These are phyloP conservation scores for Dryadomyces quercus-mongolicae DNA, from an alignment of 2,329 filamentous ascomycete genomes.

Conservation along the genomic window DNA sequence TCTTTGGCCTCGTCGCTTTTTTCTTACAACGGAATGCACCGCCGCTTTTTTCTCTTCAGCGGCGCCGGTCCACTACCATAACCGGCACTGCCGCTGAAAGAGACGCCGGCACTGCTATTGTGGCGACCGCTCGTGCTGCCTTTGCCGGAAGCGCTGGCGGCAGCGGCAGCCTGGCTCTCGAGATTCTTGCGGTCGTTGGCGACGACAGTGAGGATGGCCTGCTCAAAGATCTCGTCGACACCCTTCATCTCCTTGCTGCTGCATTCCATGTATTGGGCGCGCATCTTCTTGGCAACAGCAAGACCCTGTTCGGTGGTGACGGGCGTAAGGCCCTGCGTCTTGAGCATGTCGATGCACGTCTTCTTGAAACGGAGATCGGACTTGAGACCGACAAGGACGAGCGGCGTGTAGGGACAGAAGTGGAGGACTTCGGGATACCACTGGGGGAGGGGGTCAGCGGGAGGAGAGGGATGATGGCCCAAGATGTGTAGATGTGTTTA, in stretches of 20 bases:
- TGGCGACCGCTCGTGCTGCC: conserved; percentile 14
- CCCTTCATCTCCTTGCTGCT: conserved; percentile 95
- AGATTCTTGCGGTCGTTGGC: conserved; percentile 60
- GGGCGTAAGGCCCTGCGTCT: conserved; percentile 90
- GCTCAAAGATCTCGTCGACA: conserved; percentile 92
- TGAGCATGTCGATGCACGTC: conserved; percentile 96
- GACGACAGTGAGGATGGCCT: conserved; percentile 81
- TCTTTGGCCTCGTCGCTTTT: not conserved
- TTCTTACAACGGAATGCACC: conserved; percentile 60
- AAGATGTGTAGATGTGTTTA: conserved; percentile 31
- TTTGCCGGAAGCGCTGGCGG: conserved; percentile 22
- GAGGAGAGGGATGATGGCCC: not conserved
- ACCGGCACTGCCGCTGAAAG: conserved; percentile 12
- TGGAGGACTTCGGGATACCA: conserved; percentile 99
- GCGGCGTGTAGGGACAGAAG: conserved; percentile 94
- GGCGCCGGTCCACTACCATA: conserved; percentile 11
- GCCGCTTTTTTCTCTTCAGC: conserved; percentile 72
- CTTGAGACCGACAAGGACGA: conserved; percentile 92
- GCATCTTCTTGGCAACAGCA: conserved; percentile 84
- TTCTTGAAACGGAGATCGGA: conserved; percentile 92
- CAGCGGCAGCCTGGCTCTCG: conserved; percentile 31
- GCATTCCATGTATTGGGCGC: conserved; percentile 93
- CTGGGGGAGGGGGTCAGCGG: conserved; percentile 34
- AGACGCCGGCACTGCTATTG: conserved; percentile 21
- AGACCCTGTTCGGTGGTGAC: conserved; percentile 86